Percentiles rank a stretch among this genome's conserved stretches.
Conservation (phyloP, 352 stramenopile species). For the Aphanomyces cochlioides region DNA sequence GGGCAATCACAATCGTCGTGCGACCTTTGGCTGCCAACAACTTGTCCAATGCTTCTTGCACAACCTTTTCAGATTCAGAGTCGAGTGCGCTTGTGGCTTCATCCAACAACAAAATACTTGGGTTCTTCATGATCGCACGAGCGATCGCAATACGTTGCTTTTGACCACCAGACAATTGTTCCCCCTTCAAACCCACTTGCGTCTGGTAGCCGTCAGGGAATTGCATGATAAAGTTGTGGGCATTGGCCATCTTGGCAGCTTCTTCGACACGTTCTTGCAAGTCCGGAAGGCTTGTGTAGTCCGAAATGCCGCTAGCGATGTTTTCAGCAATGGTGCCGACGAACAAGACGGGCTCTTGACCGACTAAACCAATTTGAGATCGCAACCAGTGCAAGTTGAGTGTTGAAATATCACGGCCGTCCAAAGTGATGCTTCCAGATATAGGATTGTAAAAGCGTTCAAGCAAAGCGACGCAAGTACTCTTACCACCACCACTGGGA, state of each 20-base stretch:
- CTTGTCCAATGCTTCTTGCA: conserved; percentile 78
- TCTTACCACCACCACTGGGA: conserved; percentile 37
- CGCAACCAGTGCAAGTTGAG: conserved; percentile 45
- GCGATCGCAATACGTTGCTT: conserved; percentile 46
- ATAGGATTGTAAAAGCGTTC: conserved; percentile 37
- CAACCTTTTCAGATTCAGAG: conserved; percentile 66
- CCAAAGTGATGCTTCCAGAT: conserved; percentile 27
- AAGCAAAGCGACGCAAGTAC: conserved; percentile 34
- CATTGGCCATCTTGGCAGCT: conserved; percentile 38
- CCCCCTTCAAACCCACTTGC: background rate
- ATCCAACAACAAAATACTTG: conserved; percentile 41
- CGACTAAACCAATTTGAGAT: conserved; percentile 41
- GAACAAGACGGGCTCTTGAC: conserved; percentile 28
- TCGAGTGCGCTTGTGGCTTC: conserved; percentile 13
- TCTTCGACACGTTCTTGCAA: background rate
- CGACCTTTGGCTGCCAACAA: background rate
- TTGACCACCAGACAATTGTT: conserved; percentile 37
- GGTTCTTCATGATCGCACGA: conserved; percentile 44
- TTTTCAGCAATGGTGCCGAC: conserved; percentile 33
- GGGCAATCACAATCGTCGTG: conserved; percentile 76
- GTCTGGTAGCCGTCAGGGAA: background rate
- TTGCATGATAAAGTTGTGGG: conserved; percentile 35
- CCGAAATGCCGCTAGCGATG: conserved; percentile 25
- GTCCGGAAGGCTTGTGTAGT: background rate
- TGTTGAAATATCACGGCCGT: conserved; percentile 35